Evolutionary conservation across 805 yeast species (phyloP).

Genomic region (Candida pseudoglaebosa): DNA sequence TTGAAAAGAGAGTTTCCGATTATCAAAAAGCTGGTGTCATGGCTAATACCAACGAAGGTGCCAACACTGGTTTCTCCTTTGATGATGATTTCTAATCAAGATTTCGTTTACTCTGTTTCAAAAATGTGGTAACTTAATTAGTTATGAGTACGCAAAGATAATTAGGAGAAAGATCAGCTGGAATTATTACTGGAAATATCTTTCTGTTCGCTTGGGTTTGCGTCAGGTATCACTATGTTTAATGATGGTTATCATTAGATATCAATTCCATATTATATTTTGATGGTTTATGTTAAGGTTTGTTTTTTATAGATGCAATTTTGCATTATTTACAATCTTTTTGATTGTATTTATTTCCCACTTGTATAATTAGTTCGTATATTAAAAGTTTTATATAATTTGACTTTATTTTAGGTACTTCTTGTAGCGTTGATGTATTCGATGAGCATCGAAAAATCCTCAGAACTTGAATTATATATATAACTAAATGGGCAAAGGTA

Average conservation of each 20-base stretch:
- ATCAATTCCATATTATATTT: background rate
- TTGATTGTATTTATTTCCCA: conserved; percentile 1
- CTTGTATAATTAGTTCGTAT: background rate
- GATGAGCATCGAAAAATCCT: conserved; percentile 5
- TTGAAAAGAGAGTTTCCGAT: conserved; percentile 97
- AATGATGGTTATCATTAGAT: background rate
- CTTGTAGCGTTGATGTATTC: background rate
- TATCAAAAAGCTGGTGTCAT: conserved; percentile 99
- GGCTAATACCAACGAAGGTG: conserved; percentile 59
- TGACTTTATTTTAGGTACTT: background rate
- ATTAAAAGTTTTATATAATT: background rate
- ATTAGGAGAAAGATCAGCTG: no score
- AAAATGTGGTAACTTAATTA: no score
- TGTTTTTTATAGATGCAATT: conserved; percentile 3
- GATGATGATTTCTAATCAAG: conserved; percentile 90
- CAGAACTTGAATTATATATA: background rate
- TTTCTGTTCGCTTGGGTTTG: no score
- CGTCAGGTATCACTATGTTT: background rate
- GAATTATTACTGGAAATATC: no score
- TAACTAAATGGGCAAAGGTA: conserved; percentile 49
- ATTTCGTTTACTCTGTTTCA: no score
- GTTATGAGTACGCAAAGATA: no score
- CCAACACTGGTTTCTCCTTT: conserved; percentile 64
- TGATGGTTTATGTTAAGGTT: background rate
- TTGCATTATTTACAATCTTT: conserved; percentile 1